These are phyloP conservation scores for Spiraea crenata DNA, from an alignment of 331 rosid genomes.

Conservation along the genomic window DNA sequence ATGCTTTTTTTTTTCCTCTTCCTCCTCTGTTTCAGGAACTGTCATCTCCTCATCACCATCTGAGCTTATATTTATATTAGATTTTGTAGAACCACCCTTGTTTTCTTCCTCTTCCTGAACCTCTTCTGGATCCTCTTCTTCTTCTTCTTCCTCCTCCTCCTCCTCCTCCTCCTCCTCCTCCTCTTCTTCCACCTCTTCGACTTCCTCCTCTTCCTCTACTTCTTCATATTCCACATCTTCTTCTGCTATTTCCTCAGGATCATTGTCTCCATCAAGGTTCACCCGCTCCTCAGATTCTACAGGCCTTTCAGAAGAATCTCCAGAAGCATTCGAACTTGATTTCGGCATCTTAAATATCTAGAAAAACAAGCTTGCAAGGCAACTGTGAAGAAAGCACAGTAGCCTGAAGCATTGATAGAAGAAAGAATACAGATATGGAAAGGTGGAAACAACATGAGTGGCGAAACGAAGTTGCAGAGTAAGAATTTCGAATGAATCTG, in stretches of 20 bases:
- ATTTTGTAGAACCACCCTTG: constrained; percentile 15
- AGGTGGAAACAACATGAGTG: constrained; percentile 73
- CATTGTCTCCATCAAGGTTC: constrained; percentile 66
- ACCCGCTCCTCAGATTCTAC: constrained; percentile 59
- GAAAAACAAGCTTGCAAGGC: constrained; percentile 65
- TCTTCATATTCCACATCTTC: constrained; percentile 71
- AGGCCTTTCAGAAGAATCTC: constrained; percentile 44
- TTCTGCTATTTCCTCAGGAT: constrained; percentile 53
- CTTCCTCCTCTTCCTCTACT: constrained; percentile 60
- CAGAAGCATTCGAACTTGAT: constrained; percentile 39
- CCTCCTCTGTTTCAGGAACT: constrained; percentile 17
- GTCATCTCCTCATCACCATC: constrained; percentile 35
- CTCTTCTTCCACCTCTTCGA: constrained; percentile 41
- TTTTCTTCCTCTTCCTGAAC: constrained; percentile 15
- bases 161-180: constrained; percentile 51
- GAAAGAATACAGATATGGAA: constrained; percentile 64
- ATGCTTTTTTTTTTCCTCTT: constrained; percentile 49
- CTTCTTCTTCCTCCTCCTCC: constrained; percentile 44
- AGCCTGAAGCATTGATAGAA: constrained; percentile 68
- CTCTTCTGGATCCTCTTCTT: constrained; percentile 12
- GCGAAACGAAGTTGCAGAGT: constrained; percentile 64
- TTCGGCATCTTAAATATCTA: constrained; percentile 67
- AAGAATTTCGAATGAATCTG: constrained; percentile 59
- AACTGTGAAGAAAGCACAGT: constrained; percentile 68
- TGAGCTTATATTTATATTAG: constrained; percentile 5